phyloP scores from a whole-genome alignment of 2,329 filamentous ascomycete genomes.

The Microdochium nivale region DNA sequence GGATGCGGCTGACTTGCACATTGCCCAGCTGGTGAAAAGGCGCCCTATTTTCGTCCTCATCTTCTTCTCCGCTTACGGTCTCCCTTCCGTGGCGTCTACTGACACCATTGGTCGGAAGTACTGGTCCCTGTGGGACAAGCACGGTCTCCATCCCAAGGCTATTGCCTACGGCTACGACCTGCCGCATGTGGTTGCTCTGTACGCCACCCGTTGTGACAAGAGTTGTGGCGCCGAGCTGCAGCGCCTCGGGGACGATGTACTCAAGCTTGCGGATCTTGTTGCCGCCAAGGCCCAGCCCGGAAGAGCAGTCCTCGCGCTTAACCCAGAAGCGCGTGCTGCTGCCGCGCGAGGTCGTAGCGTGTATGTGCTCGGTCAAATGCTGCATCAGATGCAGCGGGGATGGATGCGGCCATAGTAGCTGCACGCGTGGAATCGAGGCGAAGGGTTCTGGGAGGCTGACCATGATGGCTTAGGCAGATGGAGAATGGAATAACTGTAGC shows the following conservation, averaged over 20 bases:
- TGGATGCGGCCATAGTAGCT: background rate
- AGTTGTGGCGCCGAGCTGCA: constrained; percentile 15
- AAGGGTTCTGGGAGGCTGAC: background rate
- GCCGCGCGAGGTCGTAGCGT: background rate
- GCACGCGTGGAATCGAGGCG: background rate
- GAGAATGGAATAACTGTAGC: background rate
- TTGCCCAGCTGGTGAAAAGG: constrained; percentile 7
- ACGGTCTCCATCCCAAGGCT: constrained; percentile 16
- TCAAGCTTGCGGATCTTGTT: constrained; percentile 29
- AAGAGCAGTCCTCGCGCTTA: constrained; percentile 13
- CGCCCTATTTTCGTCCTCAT: background rate
- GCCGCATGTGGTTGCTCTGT: constrained; percentile 26
- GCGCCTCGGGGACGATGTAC: constrained; percentile 23
- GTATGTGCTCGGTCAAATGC: background rate
- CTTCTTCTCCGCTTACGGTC: background rate
- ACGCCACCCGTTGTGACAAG: constrained; percentile 25
- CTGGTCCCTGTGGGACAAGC: constrained; percentile 1
- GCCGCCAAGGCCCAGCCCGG: constrained; percentile 24
- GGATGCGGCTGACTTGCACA: constrained; percentile 10
- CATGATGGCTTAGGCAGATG: background rate
- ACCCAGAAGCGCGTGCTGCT: constrained; percentile 4
- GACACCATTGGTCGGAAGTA: constrained; percentile 2
- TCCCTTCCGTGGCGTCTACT: background rate
- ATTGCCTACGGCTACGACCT: constrained; percentile 22
- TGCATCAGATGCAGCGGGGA: background rate